These are phyloP conservation scores for Erigeron philadelphicus DNA, from an alignment of 140 eudicot genomes.

Conservation along the genomic window DNA sequence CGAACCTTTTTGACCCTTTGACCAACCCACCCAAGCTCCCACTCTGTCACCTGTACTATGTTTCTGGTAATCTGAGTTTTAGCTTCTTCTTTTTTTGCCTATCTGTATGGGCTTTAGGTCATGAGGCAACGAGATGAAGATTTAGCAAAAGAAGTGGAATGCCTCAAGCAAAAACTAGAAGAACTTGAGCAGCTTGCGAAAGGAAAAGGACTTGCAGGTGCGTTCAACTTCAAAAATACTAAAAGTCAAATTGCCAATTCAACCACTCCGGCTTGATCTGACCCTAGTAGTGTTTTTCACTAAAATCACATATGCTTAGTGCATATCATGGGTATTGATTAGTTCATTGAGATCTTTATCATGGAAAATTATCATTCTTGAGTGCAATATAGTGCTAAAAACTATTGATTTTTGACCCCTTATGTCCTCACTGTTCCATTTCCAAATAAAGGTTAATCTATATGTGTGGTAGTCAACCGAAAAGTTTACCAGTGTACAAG, in stretches of 20 bases:
- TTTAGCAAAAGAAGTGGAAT: conserved; percentile 56
- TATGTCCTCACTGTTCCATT: conserved; percentile 12
- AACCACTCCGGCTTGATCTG: conserved; percentile 40
- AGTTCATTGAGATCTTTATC: neutral
- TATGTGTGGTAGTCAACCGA: conserved; percentile 13
- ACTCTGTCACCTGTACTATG: neutral
- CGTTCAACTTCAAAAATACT: conserved; percentile 32
- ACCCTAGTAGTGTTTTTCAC: conserved; percentile 1
- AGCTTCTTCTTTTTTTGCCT: too few relatives aligned
- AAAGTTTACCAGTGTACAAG: neutral
- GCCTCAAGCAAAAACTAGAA: conserved; percentile 44
- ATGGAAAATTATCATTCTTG: conserved; percentile 23
- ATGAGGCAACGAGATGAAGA: conserved; percentile 59
- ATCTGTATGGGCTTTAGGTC: conserved; percentile 31
- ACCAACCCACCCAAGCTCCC: neutral
- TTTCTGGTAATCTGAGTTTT: neutral
- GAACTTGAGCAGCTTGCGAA: conserved; percentile 61
- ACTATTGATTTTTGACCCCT: conserved; percentile 23
- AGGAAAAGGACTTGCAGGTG: conserved; percentile 62
- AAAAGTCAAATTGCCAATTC: conserved; percentile 39
- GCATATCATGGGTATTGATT: conserved; percentile 25
- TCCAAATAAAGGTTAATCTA: conserved; percentile 16
- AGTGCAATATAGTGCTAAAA: conserved; percentile 15
- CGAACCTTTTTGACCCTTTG: neutral
- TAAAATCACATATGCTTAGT: conserved; percentile 4